These are phyloP conservation scores for Phytopythium ostracodes DNA, from an alignment of 352 stramenopile genomes.

Conservation along the genomic window DNA sequence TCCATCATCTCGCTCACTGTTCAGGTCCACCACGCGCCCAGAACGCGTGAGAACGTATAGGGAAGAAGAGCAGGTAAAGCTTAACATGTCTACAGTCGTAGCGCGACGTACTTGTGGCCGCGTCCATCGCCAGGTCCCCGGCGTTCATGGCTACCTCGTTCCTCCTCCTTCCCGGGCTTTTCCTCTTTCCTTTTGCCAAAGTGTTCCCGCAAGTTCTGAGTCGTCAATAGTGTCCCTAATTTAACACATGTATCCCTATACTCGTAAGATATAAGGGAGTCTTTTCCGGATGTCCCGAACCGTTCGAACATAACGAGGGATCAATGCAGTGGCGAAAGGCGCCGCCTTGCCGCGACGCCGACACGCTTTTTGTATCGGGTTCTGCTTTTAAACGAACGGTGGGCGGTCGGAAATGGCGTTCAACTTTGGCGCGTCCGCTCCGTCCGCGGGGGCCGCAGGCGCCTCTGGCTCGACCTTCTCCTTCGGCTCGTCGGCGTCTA, in stretches of 20 bases:
- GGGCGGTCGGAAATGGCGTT: slow-evolving; percentile 23
- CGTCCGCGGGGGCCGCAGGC: slow-evolving; percentile 2
- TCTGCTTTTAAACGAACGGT: background rate
- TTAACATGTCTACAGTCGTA: background rate
- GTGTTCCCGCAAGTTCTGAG: background rate
- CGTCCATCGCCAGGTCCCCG: slow-evolving; percentile 6
- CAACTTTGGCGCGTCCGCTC: slow-evolving; percentile 22
- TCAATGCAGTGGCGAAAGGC: slow-evolving; percentile 3
- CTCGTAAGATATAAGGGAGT: background rate
- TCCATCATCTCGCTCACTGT: slow-evolving; percentile 51
- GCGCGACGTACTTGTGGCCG: slow-evolving; percentile 22
- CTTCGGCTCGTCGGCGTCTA: slow-evolving; percentile 19
- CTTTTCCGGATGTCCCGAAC: background rate
- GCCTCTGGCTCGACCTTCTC: slow-evolving; percentile 24
- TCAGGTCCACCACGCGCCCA: background rate
- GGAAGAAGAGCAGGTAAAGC: background rate
- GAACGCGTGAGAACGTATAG: background rate
- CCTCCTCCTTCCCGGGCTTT: background rate
- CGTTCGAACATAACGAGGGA: background rate
- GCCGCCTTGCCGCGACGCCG: background rate
- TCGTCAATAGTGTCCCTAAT: background rate
- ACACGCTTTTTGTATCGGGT: background rate
- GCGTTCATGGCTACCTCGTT: background rate
- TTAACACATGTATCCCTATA: background rate
- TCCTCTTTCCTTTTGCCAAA: background rate